Evolutionary conservation across 495 filamentous ascomycete genomes (phyloP), one percentile per base, ranked within the genome.

Genomic region (Sporormia fimetaria): DNA sequence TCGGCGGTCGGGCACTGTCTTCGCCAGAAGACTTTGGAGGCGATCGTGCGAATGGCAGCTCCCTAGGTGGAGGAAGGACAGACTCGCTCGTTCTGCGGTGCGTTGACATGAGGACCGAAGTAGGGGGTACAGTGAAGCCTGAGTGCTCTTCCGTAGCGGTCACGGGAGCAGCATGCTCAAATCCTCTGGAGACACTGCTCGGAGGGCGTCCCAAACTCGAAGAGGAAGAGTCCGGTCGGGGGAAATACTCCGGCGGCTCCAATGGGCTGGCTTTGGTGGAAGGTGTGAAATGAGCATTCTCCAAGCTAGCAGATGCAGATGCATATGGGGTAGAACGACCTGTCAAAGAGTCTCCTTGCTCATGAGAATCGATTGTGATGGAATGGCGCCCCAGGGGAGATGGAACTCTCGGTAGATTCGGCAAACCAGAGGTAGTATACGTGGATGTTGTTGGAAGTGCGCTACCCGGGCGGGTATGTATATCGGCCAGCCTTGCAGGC

Each of bases 31-130:
- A 45, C 14, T 30, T 35, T 8, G 22, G 27, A 14, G 34, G 30
- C 10, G 30, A 29, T 11, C 29, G 36, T 8, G 6, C 21, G 25
- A 51, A 51, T 12, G 36, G 41, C 6, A 44, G 31, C 26, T 51
- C 47, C 3, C 40, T 21, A 17, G 28, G 27, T 3, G 40, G 41
- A 31, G 47, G 41, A 10, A 44, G 32, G 6, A 17, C 23, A 20
- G 17, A 21, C 3, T 27, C 11, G 7, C 9, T 37, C 2, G 26
- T 42, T 12, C 20, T 11, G 2, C 9, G 39, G 8, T 6, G n/a
- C n/a, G 17, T 3, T 26, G 26, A 40, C 3, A 21, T 18, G 1
- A 21, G 15, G 3, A 22, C 17, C 5, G 41, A 10, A 14, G 33
- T 32, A 3, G 11, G 22, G 17, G 32, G 17, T 7, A 26, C n/a